phyloP scores from a whole-genome alignment of 192 early-diverging fungal genomes.

The Coemansia sp. region DNA sequence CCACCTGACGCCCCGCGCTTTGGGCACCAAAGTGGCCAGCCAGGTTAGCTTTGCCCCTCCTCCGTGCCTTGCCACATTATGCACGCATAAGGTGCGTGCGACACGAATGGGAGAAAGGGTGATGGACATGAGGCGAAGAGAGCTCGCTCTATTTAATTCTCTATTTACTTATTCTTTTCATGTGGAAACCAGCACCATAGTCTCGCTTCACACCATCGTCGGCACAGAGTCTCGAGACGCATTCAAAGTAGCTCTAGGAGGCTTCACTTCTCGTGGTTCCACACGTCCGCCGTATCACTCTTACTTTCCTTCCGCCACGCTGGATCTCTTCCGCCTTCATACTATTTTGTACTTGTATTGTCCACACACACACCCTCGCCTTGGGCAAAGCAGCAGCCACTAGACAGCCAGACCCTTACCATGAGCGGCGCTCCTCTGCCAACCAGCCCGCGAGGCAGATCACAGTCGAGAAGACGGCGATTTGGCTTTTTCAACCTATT shows the following conservation, averaged over 20 bases:
- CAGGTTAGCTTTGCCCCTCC: background rate
- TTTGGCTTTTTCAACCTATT: slow-evolving; percentile 49
- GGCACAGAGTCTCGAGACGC: background rate
- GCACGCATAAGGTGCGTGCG: slow-evolving; percentile 4
- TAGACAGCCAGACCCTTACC: background rate
- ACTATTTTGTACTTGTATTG: background rate
- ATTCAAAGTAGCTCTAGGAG: background rate
- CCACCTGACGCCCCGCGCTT: background rate
- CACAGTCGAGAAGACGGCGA: slow-evolving; percentile 20
- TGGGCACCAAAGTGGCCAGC: background rate
- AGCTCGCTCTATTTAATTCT: background rate
- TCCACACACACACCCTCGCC: background rate
- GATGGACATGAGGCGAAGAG: no score
- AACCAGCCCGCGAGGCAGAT: slow-evolving; percentile 13
- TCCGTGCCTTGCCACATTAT: slow-evolving; percentile 3
- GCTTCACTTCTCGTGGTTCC: background rate
- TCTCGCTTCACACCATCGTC: background rate
- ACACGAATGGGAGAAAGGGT: background rate
- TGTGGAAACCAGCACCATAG: background rate
- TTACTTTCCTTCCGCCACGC: background rate
- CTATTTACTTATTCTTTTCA: background rate
- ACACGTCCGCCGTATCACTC: background rate
- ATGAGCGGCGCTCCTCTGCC: slow-evolving; percentile 21
- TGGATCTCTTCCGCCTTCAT: no score
- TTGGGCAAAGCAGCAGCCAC: background rate